Percentiles rank a stretch among this genome's conserved stretches.
Evolutionary conservation across 208 protist genomes (phyloP).

Genomic region (Crithidia acanthocephali): DNA sequence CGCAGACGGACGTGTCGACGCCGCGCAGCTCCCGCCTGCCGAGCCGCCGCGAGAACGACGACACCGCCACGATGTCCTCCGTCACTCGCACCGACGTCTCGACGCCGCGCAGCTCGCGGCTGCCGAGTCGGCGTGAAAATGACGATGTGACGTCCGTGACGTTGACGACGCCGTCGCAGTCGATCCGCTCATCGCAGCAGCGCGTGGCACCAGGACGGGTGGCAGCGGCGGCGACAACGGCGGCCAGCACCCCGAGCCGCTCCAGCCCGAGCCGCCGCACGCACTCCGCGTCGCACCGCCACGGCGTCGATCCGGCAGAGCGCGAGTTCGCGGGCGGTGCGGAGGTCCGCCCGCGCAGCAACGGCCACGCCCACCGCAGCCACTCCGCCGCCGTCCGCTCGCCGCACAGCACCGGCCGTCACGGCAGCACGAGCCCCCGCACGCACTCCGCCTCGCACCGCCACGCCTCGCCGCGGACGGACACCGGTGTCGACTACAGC

Average conservation of each 20-base stretch:
- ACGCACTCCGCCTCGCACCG: constrained; percentile 15
- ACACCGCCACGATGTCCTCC: constrained; percentile 22
- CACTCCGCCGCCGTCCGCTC: constrained; percentile 10
- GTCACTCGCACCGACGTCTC: constrained; percentile 23
- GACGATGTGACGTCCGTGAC: constrained; percentile 26
- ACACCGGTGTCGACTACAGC: constrained; percentile 24
- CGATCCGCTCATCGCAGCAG: constrained; percentile 40
- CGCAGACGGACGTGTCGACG: constrained; percentile 27
- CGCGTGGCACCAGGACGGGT: constrained; percentile 25
- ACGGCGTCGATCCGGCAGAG: constrained; percentile 28
- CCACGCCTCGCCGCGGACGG: constrained; percentile 9
- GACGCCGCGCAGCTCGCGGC: constrained; percentile 43
- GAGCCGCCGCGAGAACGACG: constrained; percentile 32
- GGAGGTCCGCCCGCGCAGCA: constrained; percentile 8
- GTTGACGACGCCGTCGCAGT: constrained; percentile 33
- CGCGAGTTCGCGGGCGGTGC: constrained; percentile 30
- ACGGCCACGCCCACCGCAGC: constrained; percentile 13
- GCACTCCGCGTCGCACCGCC: constrained; percentile 18
- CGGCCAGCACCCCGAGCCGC: constrained; percentile 14
- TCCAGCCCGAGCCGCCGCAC: constrained; percentile 16
- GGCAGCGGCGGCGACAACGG: background rate
- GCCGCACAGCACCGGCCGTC: constrained; percentile 7
- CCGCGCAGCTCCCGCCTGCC: constrained; percentile 38
- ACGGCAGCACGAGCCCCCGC: constrained; percentile 6
- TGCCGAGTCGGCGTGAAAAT: constrained; percentile 32